A percentile compares a stretch with the other conserved stretches of the same genome.
phyloP scores from a whole-genome alignment of 2,329 filamentous ascomycete genomes.

The Orbilia javanica region DNA sequence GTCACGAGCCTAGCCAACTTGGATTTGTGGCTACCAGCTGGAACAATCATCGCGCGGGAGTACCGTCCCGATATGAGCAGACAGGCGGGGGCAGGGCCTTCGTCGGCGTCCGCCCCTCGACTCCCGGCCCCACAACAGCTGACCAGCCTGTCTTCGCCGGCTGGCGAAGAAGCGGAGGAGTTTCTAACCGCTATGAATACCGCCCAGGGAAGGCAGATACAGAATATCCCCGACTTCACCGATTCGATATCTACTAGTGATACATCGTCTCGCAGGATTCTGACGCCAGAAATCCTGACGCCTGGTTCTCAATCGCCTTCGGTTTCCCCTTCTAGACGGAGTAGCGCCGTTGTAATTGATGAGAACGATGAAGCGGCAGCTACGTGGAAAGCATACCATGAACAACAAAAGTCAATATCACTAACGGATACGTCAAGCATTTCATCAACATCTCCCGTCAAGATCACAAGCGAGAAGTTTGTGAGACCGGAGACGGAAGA shows the following conservation, averaged over 20 bases:
- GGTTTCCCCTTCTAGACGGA: slow-evolving; percentile 31
- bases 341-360: slow-evolving; percentile 40
- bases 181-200: slow-evolving; percentile 40
- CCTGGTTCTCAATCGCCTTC: slow-evolving; percentile 41
- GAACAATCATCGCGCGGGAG: neutral
- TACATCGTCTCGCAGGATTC: slow-evolving; percentile 44
- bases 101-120: neutral
- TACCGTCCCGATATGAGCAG: slow-evolving; percentile 2
- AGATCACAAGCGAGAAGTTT: slow-evolving; percentile 50
- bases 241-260: slow-evolving; percentile 53
- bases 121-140: slow-evolving; percentile 16
- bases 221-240: slow-evolving; percentile 19
- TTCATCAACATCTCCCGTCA: slow-evolving; percentile 48
- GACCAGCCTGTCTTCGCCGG: slow-evolving; percentile 15
- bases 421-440: slow-evolving; percentile 27
- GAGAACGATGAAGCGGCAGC: slow-evolving; percentile 54
- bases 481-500: slow-evolving; percentile 41
- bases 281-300: slow-evolving; percentile 34
- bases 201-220: slow-evolving; percentile 25
- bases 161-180: slow-evolving; percentile 37
- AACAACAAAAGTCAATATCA: slow-evolving; percentile 35
- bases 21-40: slow-evolving; percentile 16
- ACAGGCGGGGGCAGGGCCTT: neutral
- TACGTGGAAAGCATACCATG: slow-evolving; percentile 55
- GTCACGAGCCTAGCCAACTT: slow-evolving; percentile 23